Base-by-base conservation (phyloP, 495 filamentous ascomycete genomes). In the Neurospora cerealis region DNA sequence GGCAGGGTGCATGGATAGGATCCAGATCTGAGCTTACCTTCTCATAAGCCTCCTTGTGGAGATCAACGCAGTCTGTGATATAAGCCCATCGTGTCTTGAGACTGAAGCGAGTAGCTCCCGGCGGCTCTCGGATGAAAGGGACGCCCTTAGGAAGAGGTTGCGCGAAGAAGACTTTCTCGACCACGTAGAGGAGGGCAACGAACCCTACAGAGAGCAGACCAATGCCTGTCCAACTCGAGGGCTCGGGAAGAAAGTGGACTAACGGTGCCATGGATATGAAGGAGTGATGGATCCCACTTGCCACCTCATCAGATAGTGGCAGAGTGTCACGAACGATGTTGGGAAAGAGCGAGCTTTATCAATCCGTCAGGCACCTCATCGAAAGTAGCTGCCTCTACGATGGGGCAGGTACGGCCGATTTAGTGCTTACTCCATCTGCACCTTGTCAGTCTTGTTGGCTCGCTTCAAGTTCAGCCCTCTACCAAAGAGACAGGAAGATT, bases 1-100 rank as follows among this genome's bases (percentile, higher is more conserved):
- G n/a, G n/a, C n/a, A n/a, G n/a, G n/a, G n/a, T n/a, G n/a, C n/a
- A n/a, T n/a, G 46, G 39, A 74, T 13, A 46, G 70, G 28, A 39
- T 32, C n/a, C 9, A 21, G 44, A 48, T 11, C n/a, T 10, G 70
- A 15, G 72, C 74, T 21, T 46, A 78, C 79, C 34, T 79, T 77
- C n/a, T 80, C 74, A 62, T 78, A 82, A n/a, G 74, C 76, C 42
- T 80, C 78, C 10, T 72, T 69, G 74, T 75, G 80, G 0, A 81
- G 70, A 0, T 11, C 21, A 19, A 36, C 66, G 41, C 78, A 79
- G 60, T 80, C 76, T 8, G 66, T 72, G 32, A 75, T 74, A 54
- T 28, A 54, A 13, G 10, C 46, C 46, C 46, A 54, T 54, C 46
- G 46, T 28, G 46, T 54, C 73, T 75, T 80, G 17, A 74, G 69